A percentile compares a stretch with the other conserved stretches of the same genome.
Conservation (phyloP, 139 green algal species). For the Penium margaritaceum region DNA sequence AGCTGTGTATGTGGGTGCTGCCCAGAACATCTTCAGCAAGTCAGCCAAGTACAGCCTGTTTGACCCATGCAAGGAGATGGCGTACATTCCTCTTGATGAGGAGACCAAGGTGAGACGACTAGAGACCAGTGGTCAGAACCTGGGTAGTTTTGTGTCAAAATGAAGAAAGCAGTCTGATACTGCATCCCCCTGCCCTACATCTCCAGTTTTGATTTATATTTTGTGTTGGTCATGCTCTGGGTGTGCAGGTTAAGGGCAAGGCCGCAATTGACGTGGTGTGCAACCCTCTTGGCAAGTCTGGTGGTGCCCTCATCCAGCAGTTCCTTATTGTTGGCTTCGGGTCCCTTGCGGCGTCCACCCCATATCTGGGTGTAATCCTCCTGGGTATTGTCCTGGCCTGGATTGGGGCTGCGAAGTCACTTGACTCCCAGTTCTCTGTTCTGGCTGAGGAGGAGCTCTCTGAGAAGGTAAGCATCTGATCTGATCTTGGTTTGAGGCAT, state of each 20-base stretch:
- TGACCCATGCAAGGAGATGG: slow-evolving; percentile 99
- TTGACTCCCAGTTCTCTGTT: slow-evolving; percentile 72
- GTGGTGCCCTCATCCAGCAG: slow-evolving; percentile 93
- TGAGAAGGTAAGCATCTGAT: no score
- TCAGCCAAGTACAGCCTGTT: slow-evolving; percentile 96
- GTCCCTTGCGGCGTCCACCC: slow-evolving; percentile 86
- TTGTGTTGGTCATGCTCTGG: no score
- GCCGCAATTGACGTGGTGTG: slow-evolving; percentile 97
- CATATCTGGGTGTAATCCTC: slow-evolving; percentile 89
- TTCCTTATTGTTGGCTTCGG: slow-evolving; percentile 93
- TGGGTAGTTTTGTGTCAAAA: no score
- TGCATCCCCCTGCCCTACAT: no score
- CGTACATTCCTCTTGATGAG: slow-evolving; percentile 92
- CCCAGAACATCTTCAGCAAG: slow-evolving; percentile 91
- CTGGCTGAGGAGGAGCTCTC: slow-evolving; percentile 37
- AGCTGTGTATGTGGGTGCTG: slow-evolving; percentile 87
- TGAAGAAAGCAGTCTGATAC: background rate
- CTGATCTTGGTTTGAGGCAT: no score
- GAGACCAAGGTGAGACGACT: slow-evolving; percentile 79
- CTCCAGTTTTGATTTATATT: no score
- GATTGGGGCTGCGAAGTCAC: slow-evolving; percentile 73
- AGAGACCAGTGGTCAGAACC: no score
- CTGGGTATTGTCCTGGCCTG: slow-evolving; percentile 77
- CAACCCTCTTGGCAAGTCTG: slow-evolving; percentile 97
- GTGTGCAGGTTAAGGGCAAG: slow-evolving; percentile 85